These are phyloP conservation scores for Euphrasia arctica DNA, from an alignment of 305 asterid species.

Conservation along the genomic window DNA sequence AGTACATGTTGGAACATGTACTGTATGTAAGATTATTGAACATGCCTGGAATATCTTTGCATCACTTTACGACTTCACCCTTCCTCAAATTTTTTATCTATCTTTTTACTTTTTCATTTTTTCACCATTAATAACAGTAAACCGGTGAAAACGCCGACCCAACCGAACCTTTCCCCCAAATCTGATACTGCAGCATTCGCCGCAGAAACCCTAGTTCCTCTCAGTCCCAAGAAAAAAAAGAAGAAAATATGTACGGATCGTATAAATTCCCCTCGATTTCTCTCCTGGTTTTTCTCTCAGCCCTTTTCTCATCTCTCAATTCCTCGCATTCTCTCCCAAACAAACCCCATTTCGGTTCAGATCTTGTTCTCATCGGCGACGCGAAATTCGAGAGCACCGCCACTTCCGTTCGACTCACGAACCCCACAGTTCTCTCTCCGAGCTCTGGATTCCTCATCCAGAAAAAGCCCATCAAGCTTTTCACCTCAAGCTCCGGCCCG, in stretches of 20 bases:
- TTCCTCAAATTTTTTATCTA: too few species aligned
- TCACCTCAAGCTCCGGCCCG: slow-evolving; percentile 32
- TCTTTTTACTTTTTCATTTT: not conserved
- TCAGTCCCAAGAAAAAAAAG: slow-evolving; percentile 7
- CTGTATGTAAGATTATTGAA: too few species aligned
- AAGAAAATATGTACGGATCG: slow-evolving; percentile 32
- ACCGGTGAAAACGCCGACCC: too few species aligned
- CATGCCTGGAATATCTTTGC: too few species aligned
- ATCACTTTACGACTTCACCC: too few species aligned
- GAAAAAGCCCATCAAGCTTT: slow-evolving; percentile 48
- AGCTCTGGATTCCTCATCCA: slow-evolving; percentile 66
- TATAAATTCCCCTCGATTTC: slow-evolving; percentile 13
- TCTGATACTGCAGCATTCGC: not conserved
- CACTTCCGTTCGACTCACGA: slow-evolving; percentile 53
- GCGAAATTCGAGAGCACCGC: slow-evolving; percentile 38
- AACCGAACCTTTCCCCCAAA: slow-evolving; percentile 26
- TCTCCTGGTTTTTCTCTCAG: slow-evolving; percentile 23
- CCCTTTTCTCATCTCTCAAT: slow-evolving; percentile 28
- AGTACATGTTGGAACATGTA: too few species aligned
- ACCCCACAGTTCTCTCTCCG: slow-evolving; percentile 38
- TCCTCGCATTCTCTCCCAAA: slow-evolving; percentile 35
- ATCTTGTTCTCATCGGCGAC: slow-evolving; percentile 53
- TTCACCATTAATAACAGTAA: not conserved
- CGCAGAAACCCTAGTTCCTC: slow-evolving; percentile 33
- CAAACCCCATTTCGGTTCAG: slow-evolving; percentile 44